A percentile compares a stretch with the other conserved stretches of the same genome.
Evolutionary conservation across 2,329 filamentous ascomycete genomes (phyloP).

Genomic region (Ophiocordyceps sinensis): DNA sequence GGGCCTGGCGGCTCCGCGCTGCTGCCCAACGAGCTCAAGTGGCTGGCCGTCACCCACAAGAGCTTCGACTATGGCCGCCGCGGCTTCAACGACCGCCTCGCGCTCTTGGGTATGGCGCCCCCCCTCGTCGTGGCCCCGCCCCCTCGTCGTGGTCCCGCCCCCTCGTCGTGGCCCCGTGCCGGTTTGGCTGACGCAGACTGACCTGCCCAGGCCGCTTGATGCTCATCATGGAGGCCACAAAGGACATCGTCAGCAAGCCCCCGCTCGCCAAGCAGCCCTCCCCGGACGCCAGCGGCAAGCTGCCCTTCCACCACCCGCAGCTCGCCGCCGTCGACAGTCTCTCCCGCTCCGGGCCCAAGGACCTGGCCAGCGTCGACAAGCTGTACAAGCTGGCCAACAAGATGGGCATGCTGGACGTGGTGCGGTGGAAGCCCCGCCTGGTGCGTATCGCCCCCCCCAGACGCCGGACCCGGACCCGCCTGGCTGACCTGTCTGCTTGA

Average conservation of each 20-base stretch:
- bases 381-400: slow-evolving; percentile 53
- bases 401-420: slow-evolving; percentile 57
- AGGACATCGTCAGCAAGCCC: slow-evolving; percentile 20
- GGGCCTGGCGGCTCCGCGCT: slow-evolving; percentile 58
- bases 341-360: slow-evolving; percentile 40
- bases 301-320: slow-evolving; percentile 55
- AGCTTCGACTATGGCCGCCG: slow-evolving; percentile 91
- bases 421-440: slow-evolving; percentile 79
- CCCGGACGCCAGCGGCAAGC: slow-evolving; percentile 39
- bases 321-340: slow-evolving; percentile 65
- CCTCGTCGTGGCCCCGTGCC: too few relatives aligned
- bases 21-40: slow-evolving; percentile 84
- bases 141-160: too few relatives aligned
- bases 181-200: background rate
- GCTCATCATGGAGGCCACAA: slow-evolving; percentile 23
- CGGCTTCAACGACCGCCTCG: slow-evolving; percentile 87
- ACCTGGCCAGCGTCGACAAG: slow-evolving; percentile 49
- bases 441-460: slow-evolving; percentile 31
- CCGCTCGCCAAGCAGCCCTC: slow-evolving; percentile 11
- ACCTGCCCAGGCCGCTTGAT: slow-evolving; percentile 19
- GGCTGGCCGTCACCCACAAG: slow-evolving; percentile 94
- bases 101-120: slow-evolving; percentile 59
- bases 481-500: slow-evolving; percentile 2
- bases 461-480: too few relatives aligned
- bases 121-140: too few relatives aligned